Conservation (phyloP, 2,329 filamentous ascomycete genomes). For the Aspergillus sp. region DNA sequence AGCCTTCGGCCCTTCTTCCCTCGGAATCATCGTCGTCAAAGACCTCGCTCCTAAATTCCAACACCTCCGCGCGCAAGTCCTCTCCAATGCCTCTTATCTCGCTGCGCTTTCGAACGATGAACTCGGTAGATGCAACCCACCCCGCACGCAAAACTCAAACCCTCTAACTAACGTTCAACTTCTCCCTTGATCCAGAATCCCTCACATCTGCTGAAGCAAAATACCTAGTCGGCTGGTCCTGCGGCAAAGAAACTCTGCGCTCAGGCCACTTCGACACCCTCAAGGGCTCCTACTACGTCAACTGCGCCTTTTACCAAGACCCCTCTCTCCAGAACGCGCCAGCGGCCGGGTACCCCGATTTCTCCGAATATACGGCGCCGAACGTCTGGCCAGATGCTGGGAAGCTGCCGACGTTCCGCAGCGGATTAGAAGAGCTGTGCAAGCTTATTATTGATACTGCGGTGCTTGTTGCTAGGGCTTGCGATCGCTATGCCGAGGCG, state of each 20-base stretch:
- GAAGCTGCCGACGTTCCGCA: conserved; percentile 72
- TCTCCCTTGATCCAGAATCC: conserved; percentile 28
- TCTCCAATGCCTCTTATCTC: conserved; percentile 87
- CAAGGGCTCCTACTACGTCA: conserved; percentile 66
- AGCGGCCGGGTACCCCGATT: conserved; percentile 47
- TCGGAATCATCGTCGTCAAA: conserved; percentile 92
- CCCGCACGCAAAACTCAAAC: not conserved
- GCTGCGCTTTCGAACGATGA: conserved; percentile 73
- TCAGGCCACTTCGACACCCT: conserved; percentile 62
- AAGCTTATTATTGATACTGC: conserved; percentile 84
- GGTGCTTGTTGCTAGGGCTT: conserved; percentile 83
- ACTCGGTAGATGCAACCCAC: conserved; percentile 57
- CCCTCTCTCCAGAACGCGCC: conserved; percentile 37
- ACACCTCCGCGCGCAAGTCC: conserved; percentile 67
- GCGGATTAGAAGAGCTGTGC: conserved; percentile 73
- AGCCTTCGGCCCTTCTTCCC: conserved; percentile 85
- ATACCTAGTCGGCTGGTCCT: conserved; percentile 64
- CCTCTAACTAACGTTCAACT: not conserved
- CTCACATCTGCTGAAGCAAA: conserved; percentile 50
- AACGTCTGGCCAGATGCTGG: conserved; percentile 80
- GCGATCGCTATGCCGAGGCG: conserved; percentile 77
- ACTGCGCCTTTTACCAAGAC: conserved; percentile 56
- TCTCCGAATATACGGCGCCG: conserved; percentile 84
- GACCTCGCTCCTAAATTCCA: conserved; percentile 73
- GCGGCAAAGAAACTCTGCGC: conserved; percentile 63